Conservation (phyloP, 225 moss, liverwort and hornwort genomes). For the Bryum argenteum region DNA sequence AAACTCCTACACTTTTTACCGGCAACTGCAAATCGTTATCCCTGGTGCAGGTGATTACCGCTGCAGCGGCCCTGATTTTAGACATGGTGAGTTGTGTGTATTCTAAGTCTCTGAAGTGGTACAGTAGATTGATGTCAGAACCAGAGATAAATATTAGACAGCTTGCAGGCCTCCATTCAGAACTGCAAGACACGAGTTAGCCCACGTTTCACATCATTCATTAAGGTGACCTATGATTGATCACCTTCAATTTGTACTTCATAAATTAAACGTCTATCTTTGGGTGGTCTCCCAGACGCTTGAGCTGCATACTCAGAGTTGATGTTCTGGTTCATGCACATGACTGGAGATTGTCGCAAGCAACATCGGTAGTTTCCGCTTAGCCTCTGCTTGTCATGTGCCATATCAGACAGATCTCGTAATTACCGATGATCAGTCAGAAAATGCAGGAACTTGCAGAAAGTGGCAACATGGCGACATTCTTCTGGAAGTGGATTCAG, state of each 20-base stretch:
- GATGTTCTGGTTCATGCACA: not conserved
- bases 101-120: conserved; percentile 15
- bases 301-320: not conserved
- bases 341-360: not conserved
- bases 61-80: conserved; percentile 22
- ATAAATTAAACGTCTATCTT: not conserved
- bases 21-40: conserved; percentile 15
- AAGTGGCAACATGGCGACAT: not conserved
- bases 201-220: conserved; percentile 28
- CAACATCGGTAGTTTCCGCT: not conserved
- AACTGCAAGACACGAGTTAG: conserved; percentile 3
- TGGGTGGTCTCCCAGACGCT: not conserved
- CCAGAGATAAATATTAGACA: not conserved
- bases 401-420: not conserved
- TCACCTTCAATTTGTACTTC: conserved; percentile 40
- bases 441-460: not conserved
- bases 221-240: conserved; percentile 23
- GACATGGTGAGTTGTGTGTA: conserved; percentile 25
- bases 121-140: conserved; percentile 23
- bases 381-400: not conserved
- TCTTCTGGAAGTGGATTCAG: not conserved
- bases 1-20: conserved; percentile 15
- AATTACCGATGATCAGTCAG: no score
- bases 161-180: conserved; percentile 9
- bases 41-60: conserved; percentile 24